Base-by-base conservation (phyloP, 768 basidiomycete species). In the Leccinum barrowsii region DNA sequence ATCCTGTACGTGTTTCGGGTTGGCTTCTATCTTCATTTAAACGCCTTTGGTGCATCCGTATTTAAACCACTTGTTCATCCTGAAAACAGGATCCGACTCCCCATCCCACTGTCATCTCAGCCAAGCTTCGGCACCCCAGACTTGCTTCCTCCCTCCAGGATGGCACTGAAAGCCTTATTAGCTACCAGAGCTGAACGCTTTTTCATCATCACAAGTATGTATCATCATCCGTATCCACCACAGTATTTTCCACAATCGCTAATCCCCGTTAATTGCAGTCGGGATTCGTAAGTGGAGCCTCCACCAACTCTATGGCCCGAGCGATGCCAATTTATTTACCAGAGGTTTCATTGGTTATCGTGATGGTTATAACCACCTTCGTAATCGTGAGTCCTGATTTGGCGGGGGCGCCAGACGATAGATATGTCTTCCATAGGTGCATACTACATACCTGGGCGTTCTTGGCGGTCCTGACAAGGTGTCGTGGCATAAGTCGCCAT, bases 321-420 rank as follows among this genome's bases (percentile, higher is more conserved):
- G 58, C 52, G 30, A 40, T 21, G 17, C 46, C 60, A 22, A 64
- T n/a, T n/a, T 13, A 2, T 28, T n/a, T 56, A 63, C 48, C 69
- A 92, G 90, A 93, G 77, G 89, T 87, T 1, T 74, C 87, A 50
- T 78, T 85, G 6, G 89, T 93, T 35, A 76, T 92, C 49, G 79
- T 80, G 10, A 85, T 93, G 85, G 85, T 92, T 52, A 85, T 73
- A 40, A 78, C 88, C 34, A 84, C 84, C 17, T 92, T 91, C 66
- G 77, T 79, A 62, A 74, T 82, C 67, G 91, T 86, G 61, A 62
- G 80, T 75, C 26, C 37, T 21, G 21, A 30, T 49, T 60, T 10
- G 13, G 32, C 2, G 22, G 22, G 35, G 30, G 35, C 46, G 40
- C 34, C n/a, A 59, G 42, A 58, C 53, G 49, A 37, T 56, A 51